A percentile compares a stretch with the other conserved stretches of the same genome.
Conservation (phyloP, 371 early-diverging fungal genomes). For the Circinella minor region DNA sequence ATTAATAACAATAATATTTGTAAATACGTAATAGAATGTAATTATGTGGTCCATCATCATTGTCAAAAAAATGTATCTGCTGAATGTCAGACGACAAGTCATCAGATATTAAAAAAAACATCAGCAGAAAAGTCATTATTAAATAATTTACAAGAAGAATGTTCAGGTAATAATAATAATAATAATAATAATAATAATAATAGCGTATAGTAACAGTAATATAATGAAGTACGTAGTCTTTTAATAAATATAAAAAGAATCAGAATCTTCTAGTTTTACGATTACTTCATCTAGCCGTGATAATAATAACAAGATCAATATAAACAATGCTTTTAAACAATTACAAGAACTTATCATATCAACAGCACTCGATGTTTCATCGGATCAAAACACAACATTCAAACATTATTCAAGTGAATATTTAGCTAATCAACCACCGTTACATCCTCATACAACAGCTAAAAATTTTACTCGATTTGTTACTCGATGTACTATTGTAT, state of each 20-base stretch:
- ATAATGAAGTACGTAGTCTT: too few relatives aligned
- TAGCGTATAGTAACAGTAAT: too few relatives aligned
- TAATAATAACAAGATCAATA: not conserved
- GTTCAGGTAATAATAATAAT: not conserved
- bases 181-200: too few relatives aligned
- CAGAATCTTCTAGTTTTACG: not conserved
- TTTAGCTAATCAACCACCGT: constrained; percentile 34
- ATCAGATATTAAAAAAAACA: not conserved
- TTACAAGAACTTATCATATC: constrained; percentile 32
- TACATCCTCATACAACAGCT: constrained; percentile 42
- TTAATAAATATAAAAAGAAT: too few relatives aligned
- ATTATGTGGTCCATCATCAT: constrained; percentile 18
- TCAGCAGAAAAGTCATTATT: constrained; percentile 11
- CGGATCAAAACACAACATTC: not conserved
- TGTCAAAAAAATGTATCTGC: constrained; percentile 10
- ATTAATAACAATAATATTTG: not conserved
- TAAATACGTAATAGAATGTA: constrained; percentile 12
- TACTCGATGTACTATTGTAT: constrained; percentile 42
- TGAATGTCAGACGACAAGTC: not conserved
- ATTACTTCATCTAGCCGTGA: not conserved
- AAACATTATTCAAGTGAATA: constrained; percentile 29
- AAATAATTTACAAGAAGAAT: constrained; percentile 5
- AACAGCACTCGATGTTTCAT: constrained; percentile 32
- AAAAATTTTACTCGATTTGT: constrained; percentile 49
- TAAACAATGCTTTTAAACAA: not conserved